Evolutionary conservation across 352 stramenopile genomes (phyloP).

Genomic region (Aphanomyces stellatus): DNA sequence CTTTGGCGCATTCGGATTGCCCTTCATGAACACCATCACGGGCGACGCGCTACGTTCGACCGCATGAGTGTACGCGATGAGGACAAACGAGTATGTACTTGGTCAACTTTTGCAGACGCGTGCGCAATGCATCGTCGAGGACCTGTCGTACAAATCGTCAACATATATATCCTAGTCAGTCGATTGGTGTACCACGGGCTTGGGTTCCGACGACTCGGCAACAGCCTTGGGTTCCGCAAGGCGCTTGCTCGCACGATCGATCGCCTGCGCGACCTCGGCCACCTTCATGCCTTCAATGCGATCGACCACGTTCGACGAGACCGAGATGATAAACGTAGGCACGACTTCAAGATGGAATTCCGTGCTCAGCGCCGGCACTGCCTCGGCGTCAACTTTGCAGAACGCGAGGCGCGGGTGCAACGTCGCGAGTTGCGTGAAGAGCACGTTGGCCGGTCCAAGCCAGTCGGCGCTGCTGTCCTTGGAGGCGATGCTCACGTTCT

Average conservation of each 20-base stretch:
- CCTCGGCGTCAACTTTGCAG: constrained; percentile 80
- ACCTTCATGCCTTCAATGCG: constrained; percentile 81
- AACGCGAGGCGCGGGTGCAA: constrained; percentile 78
- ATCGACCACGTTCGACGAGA: constrained; percentile 66
- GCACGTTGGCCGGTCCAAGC: constrained; percentile 67
- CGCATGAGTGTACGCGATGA: neutral
- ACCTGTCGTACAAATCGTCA: constrained; percentile 15
- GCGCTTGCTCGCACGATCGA: constrained; percentile 79
- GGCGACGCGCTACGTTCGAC: constrained; percentile 42
- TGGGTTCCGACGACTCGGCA: constrained; percentile 5
- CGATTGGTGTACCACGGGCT: constrained; percentile 3
- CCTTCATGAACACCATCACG: constrained; percentile 99
- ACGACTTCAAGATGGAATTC: constrained; percentile 88
- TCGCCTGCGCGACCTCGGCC: constrained; percentile 69
- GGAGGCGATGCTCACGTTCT: constrained; percentile 33
- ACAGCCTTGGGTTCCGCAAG: constrained; percentile 20
- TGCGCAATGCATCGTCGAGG: constrained; percentile 50
- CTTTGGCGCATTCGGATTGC: constrained; percentile 88
- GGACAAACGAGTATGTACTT: constrained; percentile 47
- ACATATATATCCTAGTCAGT: neutral
- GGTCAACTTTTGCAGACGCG: constrained; percentile 76
- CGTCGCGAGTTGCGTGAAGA: constrained; percentile 70
- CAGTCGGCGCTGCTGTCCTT: constrained; percentile 66
- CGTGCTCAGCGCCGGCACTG: constrained; percentile 74
- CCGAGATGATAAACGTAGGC: constrained; percentile 89